Conservation (phyloP, 2,329 filamentous ascomycete genomes). For the Rugonectria rugulosa region DNA sequence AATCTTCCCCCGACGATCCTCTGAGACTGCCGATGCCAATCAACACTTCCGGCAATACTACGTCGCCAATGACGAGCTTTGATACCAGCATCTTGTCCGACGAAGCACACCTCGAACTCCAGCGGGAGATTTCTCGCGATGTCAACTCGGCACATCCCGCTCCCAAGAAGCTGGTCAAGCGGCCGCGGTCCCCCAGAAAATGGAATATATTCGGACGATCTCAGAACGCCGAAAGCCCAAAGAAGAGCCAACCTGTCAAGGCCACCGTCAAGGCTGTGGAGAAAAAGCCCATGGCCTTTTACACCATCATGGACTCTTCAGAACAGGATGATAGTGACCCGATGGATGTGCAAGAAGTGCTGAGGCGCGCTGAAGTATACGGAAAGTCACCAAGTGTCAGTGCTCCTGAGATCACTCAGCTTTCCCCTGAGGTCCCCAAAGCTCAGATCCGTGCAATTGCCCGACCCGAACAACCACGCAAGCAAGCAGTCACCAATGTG, state of each 20-base stretch:
- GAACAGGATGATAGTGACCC: constrained; percentile 60
- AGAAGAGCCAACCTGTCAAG: constrained; percentile 52
- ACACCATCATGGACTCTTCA: constrained; percentile 67
- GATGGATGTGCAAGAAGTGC: constrained; percentile 51
- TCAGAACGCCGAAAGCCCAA: constrained; percentile 51
- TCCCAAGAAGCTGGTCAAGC: constrained; percentile 65
- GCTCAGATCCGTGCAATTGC: constrained; percentile 17
- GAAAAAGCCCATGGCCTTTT: constrained; percentile 64
- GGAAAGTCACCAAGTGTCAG: constrained; percentile 29
- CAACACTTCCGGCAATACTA: constrained; percentile 51
- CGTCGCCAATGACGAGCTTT: constrained; percentile 62
- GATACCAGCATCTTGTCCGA: constrained; percentile 66
- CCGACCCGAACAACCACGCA: constrained; percentile 14
- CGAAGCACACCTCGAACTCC: constrained; percentile 57
- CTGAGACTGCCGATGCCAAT: constrained; percentile 63
- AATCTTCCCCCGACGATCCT: constrained; percentile 52
- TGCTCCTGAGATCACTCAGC: constrained; percentile 24
- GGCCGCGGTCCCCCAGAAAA: constrained; percentile 62
- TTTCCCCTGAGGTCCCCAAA: constrained; percentile 24
- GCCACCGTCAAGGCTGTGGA: constrained; percentile 58
- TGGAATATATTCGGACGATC: constrained; percentile 71
- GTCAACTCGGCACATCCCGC: constrained; percentile 37
- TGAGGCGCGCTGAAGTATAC: constrained; percentile 58
- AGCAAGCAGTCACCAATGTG: constrained; percentile 3
- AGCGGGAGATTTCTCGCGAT: constrained; percentile 45